Evolutionary conservation across 2,329 filamentous ascomycete genomes (phyloP), one percentile per base, ranked within the genome.

Genomic region (Pseudogymnoascus sp.): DNA sequence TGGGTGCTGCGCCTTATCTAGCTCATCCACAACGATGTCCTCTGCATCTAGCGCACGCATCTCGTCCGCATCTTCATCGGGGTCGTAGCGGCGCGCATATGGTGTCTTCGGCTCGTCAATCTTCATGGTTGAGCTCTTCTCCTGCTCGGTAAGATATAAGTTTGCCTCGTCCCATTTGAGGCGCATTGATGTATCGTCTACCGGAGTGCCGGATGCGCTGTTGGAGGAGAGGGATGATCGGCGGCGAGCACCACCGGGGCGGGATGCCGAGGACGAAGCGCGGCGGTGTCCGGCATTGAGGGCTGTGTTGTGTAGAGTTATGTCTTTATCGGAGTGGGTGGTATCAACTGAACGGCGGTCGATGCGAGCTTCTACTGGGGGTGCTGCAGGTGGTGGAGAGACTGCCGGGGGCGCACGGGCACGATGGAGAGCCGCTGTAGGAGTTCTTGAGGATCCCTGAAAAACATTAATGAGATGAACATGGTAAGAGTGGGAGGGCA

Each of bases 131-230:
- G 89, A 88, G 64, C 88, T 91, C 76, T 90, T 93, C 77, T 97
- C 91, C 76, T 97, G 93, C 78, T 99, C 95, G 6, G 95, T 95
- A 61, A 99, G 83, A 77, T 97, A 99, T 33, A 99, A 83, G 73
- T 99, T 99, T 52, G 91, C 95, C 79, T 99, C 95, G 75, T 99
- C 95, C 95, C 95, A 99, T 79, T 97, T 96, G 69, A 99, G 82
- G 66, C 92, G 88, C 66, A 90, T 88, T 63, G 84, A 87, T 63
- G 80, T 81, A 59, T 86, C 82, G 60, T 85, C 83, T 35, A 79
- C 78, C 64, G 78, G 74, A 65, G 80, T 76, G 62, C 79, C 78
- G 59, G 77, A 74, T 64, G 79, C 37, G 68, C 69, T 64, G 41
- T 67, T 65, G 63, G 69, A 76, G 65, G 77, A 77, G 64, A 75